phyloP scores from a whole-genome alignment of 2,329 filamentous ascomycete species.

The Pestalotiopsis sp. region DNA sequence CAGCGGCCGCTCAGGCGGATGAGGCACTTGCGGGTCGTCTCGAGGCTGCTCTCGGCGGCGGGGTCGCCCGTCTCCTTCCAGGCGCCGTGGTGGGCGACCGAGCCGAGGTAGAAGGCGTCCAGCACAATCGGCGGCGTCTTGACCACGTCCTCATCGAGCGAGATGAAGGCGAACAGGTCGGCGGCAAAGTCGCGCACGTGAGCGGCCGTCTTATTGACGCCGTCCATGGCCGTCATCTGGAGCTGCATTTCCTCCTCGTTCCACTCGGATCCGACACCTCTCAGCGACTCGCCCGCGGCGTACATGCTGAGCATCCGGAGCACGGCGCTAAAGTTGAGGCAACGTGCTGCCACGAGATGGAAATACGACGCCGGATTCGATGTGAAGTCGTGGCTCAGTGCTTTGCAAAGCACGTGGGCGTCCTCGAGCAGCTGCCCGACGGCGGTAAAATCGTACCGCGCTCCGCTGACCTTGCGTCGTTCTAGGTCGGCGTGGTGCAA shows the following conservation, averaged over 20 bases:
- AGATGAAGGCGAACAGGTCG: slow-evolving; percentile 11
- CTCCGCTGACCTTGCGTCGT: slow-evolving; percentile 10
- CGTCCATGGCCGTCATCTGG: slow-evolving; percentile 12
- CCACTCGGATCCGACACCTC: neutral
- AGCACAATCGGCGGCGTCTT: slow-evolving; percentile 19
- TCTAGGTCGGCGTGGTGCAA: slow-evolving; percentile 13
- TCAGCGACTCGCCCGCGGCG: slow-evolving; percentile 3
- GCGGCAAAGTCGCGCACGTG: slow-evolving; percentile 14
- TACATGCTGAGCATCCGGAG: slow-evolving; percentile 13
- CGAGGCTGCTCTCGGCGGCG: neutral
- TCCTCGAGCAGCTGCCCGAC: slow-evolving; percentile 19
- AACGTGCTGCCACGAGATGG: slow-evolving; percentile 12
- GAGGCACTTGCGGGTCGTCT: slow-evolving; percentile 14
- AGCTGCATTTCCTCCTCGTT: slow-evolving; percentile 13
- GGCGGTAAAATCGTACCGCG: slow-evolving; percentile 18
- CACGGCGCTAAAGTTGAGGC: slow-evolving; percentile 14
- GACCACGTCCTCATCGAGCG: slow-evolving; percentile 14
- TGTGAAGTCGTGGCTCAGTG: slow-evolving; percentile 13
- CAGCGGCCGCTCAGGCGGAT: slow-evolving; percentile 14
- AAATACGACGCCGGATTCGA: slow-evolving; percentile 14
- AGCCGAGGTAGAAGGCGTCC: slow-evolving; percentile 17
- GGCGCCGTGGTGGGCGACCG: slow-evolving; percentile 5
- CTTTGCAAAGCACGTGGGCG: slow-evolving; percentile 13
- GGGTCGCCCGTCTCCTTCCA: neutral
- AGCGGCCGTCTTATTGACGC: slow-evolving; percentile 12